These are phyloP conservation scores for Boletus tylopilopsis DNA, from an alignment of 768 basidiomycete genomes.

Conservation along the genomic window DNA sequence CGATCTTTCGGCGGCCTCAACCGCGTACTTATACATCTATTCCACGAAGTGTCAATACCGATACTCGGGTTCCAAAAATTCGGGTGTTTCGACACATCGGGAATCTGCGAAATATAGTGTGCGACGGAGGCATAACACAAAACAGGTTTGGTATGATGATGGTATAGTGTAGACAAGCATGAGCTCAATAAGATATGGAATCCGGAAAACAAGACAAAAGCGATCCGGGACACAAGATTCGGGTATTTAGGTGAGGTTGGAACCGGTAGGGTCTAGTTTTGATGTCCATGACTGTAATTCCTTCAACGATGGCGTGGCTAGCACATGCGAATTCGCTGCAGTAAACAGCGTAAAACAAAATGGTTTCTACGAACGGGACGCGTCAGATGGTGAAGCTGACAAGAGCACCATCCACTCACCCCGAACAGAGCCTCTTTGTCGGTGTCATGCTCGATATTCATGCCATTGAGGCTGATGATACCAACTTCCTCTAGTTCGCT, in stretches of 20 bases:
- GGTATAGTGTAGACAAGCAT: conserved; percentile 27
- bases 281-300: conserved; percentile 83
- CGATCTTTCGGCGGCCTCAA: background rate
- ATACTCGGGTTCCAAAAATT: background rate
- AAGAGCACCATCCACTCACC: conserved; percentile 43
- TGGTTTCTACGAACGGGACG: conserved; percentile 52
- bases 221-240: background rate
- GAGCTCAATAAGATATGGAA: conserved; percentile 18
- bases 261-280: conserved; percentile 80
- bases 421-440: conserved; percentile 86
- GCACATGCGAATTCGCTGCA: conserved; percentile 85
- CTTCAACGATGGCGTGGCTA: conserved; percentile 77
- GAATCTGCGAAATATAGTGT: background rate
- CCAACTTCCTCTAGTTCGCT: conserved; percentile 82
- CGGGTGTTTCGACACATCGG: conserved; percentile 2
- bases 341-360: conserved; percentile 91
- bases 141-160: conserved; percentile 12
- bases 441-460: conserved; percentile 81
- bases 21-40: background rate
- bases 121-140: conserved; percentile 2
- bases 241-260: conserved; percentile 42
- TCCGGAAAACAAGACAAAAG: background rate
- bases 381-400: background rate
- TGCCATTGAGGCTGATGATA: conserved; percentile 77
- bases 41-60: background rate